Evolutionary conservation across 164 flowering plant genomes (phyloP).

Genomic region (Annona cherimola): DNA sequence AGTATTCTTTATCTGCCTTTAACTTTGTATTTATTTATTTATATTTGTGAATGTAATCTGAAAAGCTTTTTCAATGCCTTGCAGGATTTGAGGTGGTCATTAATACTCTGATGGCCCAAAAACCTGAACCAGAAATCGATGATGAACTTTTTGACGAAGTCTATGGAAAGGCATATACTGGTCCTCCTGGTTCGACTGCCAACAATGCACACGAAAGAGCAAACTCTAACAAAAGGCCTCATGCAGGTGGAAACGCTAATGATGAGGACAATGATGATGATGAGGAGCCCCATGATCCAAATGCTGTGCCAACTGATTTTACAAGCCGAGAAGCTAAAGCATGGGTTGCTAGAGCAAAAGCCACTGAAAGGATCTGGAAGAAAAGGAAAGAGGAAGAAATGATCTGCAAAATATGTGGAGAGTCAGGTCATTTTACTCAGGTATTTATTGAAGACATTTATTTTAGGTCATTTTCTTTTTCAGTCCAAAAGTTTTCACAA

Average conservation of each 20-base stretch:
- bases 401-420: slow-evolving; percentile 98
- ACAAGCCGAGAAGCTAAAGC: slow-evolving; percentile 98
- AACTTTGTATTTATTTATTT: too few relatives aligned
- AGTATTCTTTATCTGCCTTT: too few relatives aligned
- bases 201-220: slow-evolving; percentile 35
- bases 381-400: slow-evolving; percentile 98
- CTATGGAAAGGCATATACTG: slow-evolving; percentile 89
- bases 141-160: slow-evolving; percentile 85
- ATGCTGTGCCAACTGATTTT: slow-evolving; percentile 99
- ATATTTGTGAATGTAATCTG: neutral
- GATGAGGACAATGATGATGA: slow-evolving; percentile 67
- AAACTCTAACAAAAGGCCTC: slow-evolving; percentile 49
- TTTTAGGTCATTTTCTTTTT: too few relatives aligned
- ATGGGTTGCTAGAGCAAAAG: slow-evolving; percentile 99
- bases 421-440: slow-evolving; percentile 97
- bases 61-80: neutral
- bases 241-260: slow-evolving; percentile 22
- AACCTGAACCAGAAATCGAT: slow-evolving; percentile 64
- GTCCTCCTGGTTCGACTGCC: slow-evolving; percentile 51
- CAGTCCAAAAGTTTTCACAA: too few relatives aligned
- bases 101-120: slow-evolving; percentile 40
- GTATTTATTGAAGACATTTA: slow-evolving; percentile 24
- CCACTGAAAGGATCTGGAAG: slow-evolving; percentile 99
- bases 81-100: slow-evolving; percentile 8
- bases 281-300: slow-evolving; percentile 77